phyloP scores from a whole-genome alignment of 2,329 filamentous ascomycete genomes.

The Bisporella sp. region DNA sequence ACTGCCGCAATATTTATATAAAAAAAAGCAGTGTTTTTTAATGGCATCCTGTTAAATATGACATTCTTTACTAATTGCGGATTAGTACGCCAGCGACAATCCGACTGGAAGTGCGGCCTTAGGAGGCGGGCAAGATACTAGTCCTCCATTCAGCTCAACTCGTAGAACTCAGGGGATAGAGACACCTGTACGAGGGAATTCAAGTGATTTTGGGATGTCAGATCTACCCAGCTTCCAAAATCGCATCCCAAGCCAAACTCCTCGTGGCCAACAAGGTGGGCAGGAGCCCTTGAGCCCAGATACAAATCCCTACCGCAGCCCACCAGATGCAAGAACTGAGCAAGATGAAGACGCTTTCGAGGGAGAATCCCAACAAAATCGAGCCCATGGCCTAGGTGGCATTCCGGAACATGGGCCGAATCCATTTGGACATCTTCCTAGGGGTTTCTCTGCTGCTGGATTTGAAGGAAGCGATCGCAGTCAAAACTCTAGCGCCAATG shows the following conservation, averaged over 20 bases:
- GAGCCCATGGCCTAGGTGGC: conserved; percentile 44
- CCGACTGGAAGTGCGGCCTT: conserved; percentile 65
- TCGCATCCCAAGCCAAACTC: conserved; percentile 26
- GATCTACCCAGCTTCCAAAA: conserved; percentile 52
- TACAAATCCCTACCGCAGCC: conserved; percentile 94
- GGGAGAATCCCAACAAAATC: conserved; percentile 34
- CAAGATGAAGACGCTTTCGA: conserved; percentile 34
- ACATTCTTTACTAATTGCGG: conserved; percentile 25
- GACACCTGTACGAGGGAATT: conserved; percentile 33
- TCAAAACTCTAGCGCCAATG: conserved; percentile 82
- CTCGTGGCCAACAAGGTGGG: conserved; percentile 33
- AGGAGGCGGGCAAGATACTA: conserved; percentile 67
- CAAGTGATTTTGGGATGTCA: conserved; percentile 56
- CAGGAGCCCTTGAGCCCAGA: conserved; percentile 81
- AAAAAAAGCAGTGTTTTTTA: too few relatives aligned
- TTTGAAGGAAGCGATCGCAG: conserved; percentile 77
- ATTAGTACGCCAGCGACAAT: conserved; percentile 64
- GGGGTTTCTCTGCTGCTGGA: conserved; percentile 37
- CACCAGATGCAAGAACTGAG: conserved; percentile 62
- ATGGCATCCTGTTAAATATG: not conserved
- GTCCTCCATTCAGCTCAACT: conserved; percentile 38
- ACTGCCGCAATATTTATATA: too few relatives aligned
- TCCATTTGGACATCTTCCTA: conserved; percentile 48
- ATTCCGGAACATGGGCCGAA: conserved; percentile 42
- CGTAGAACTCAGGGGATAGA: conserved; percentile 36